Evolutionary conservation across 2,329 filamentous ascomycete genomes (phyloP), one percentile per base, ranked within the genome.

Genomic region (Dothiorella sarmentorum): DNA sequence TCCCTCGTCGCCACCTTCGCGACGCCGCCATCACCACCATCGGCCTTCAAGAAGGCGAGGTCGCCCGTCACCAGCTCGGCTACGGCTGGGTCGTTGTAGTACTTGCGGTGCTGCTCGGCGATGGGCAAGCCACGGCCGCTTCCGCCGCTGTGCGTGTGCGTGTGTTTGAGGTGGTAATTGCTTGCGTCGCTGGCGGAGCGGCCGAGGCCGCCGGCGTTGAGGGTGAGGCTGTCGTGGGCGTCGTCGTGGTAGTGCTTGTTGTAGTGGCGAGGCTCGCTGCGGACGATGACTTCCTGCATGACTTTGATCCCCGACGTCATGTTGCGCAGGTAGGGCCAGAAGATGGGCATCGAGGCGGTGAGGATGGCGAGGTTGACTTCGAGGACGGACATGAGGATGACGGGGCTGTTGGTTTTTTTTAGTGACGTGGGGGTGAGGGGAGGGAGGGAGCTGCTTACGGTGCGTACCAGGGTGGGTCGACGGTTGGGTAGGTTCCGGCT

Each of bases 301-400:
- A 59, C 47, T 9, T 53, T 59, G 40, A 59, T 59, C 29, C 38
- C 40, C 7, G 18, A 24, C 0, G 24, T 33, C 11, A 45, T 37
- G 4, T 18, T 22, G 20, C 47, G 57, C 37, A 64, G 38, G 29
- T 62, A 60, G 13, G 63, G 63, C 63, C 63, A 64, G 60, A 64
- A 64, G 52, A 64, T 63, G 53, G 63, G 63, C 53, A 63, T 63
- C 3, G 45, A 59, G 22, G 63, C 63, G 42, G 61, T 63, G 15
- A 61, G 56, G 55, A 64, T 63, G 44, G 63, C 63, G 27, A 64
- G 60, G 45, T 61, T 53, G 60, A 64, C 58, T 58, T 64, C 63
- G 35, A 64, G 42, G 27, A 60, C 63, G 20, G 60, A 63, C 15
- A 63, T 60, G 49, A 64, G 35, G 38, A 64, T 44, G 49, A 62